Base-by-base conservation (phyloP, 495 filamentous ascomycete genomes). In the Entonaema liquescens region DNA sequence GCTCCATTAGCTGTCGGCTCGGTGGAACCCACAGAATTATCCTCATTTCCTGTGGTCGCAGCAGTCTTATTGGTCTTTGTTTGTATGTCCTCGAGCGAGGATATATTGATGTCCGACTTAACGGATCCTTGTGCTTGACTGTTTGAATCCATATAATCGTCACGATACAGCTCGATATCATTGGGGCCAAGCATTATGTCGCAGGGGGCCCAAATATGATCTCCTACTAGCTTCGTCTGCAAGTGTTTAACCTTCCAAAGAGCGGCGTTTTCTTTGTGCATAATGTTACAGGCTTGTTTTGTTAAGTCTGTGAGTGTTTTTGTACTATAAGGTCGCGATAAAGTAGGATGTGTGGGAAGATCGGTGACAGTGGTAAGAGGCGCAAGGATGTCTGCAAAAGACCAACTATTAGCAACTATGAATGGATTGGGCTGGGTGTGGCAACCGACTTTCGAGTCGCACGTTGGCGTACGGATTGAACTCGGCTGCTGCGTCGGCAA, bases 281-380 rank as follows among this genome's bases (percentile, higher is more conserved):
- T 84, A 67, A 93, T 91, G 64, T 79, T 74, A 83, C 85, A 69
- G 83, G 87, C 60, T 85, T 94, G 87, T 38, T 84, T 82, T 11
- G 89, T 89, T 79, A 99, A 89, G 59, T 95, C 87, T 44, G 88
- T 89, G n/a, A 99, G 85, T 3, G 91, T 91, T 65, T 88, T 89
- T 9, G 92, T 94, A 2, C 83, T 90, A 79, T 96, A 98, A 0
- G 94, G 87, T 72, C 89, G 85, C 33, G 93, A 93, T 57, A 97
- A 78, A 2, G 92, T 91, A 67, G 94, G 94, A 75, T 99, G 95
- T 38, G 80, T 85, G 3, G 92, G 89, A 33, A 99, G 85, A 77
- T 97, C 93, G 56, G 93, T 91, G 23, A 93, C 91, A 60, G 93
- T 86, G 59, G 93, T 96, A 57, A 98, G 81, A 25, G 95, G 95